Percentiles rank a stretch among this genome's conserved stretches.
Evolutionary conservation across 2,329 filamentous ascomycete species (phyloP).

Genomic region (Kalaharituber pfeilii): DNA sequence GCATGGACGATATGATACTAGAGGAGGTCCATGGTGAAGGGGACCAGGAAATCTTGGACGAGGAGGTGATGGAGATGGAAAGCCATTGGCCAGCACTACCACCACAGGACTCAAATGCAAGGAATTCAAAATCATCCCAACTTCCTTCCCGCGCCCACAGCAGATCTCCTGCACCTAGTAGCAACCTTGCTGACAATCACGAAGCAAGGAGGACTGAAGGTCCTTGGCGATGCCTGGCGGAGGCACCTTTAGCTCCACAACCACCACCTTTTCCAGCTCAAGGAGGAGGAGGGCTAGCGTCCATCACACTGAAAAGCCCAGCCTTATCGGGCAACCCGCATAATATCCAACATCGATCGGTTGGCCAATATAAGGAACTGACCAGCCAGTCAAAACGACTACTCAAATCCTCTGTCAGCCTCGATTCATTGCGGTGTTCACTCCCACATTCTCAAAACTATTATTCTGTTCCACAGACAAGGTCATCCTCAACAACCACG

Average conservation of each 20-base stretch:
- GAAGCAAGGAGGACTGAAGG: neutral
- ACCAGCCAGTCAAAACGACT: neutral
- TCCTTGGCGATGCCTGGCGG: neutral
- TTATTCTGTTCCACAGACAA: neutral
- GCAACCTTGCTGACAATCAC: neutral
- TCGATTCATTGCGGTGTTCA: neutral
- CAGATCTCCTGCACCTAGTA: neutral
- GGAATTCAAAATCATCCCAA: neutral
- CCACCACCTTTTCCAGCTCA: neutral
- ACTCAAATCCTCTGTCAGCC: neutral
- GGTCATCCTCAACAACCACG: neutral
- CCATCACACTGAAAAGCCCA: neutral
- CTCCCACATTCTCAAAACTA: neutral
- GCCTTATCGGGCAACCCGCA: neutral
- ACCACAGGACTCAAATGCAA: neutral
- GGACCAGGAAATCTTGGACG: neutral
- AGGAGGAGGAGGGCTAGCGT: neutral
- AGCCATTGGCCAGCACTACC: neutral
- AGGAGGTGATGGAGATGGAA: neutral
- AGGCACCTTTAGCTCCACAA: neutral
- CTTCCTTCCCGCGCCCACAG: neutral
- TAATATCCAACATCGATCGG: neutral
- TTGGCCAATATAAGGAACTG: neutral
- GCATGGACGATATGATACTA: neutral
- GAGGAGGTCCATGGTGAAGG: neutral